Evolutionary conservation across 352 stramenopile genomes (phyloP), one percentile per base, ranked within the genome.

Genomic region (Globisporangium viniferum): DNA sequence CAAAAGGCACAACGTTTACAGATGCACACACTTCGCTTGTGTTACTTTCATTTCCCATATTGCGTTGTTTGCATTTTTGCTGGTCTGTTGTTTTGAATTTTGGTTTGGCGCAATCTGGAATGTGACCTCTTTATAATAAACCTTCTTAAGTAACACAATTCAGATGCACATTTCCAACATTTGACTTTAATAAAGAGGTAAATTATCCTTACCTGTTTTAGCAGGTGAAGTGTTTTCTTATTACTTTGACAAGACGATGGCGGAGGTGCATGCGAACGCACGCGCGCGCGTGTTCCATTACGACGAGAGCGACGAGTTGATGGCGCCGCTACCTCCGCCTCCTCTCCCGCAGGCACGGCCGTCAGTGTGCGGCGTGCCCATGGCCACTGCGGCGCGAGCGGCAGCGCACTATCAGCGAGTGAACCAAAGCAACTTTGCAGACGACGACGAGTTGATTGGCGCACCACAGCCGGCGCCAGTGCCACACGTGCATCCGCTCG

Each of bases 401-500:
- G 59, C 18, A 44, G 35, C 24, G 18, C 24, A 29, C 14, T 22
- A 44, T 24, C 24, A 54, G 27, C 12, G 31, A 62, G 10, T 10
- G 63, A 9, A 20, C n/a, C 41, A 46, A 18, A 44, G 29, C 12
- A 6, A 31, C 27, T 33, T 56, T 71, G 9, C 66, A 41, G 73
- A 78, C 3, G 74, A 85, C 2, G 73, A 49, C 15, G 41, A 49
- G 15, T 49, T 49, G 0, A 24, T 69, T 10, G 29, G 75, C 48
- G 64, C 69, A 3, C 79, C 73, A 18, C 73, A 80, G 59, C 67
- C 75, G 15, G 64, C 82, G 48, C 84, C 84, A 6, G 59, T 75
- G 33, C 84, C 84, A 2, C 84, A 92, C 56, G 70, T 72, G 12
- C 84, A 92, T 29, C 84, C 84, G n/a, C 49, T 90, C 20, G 67